Evolutionary conservation across 2,329 filamentous ascomycete species (phyloP), one percentile per base, ranked within the genome.

Genomic region (Neodidymelliopsis sp.): DNA sequence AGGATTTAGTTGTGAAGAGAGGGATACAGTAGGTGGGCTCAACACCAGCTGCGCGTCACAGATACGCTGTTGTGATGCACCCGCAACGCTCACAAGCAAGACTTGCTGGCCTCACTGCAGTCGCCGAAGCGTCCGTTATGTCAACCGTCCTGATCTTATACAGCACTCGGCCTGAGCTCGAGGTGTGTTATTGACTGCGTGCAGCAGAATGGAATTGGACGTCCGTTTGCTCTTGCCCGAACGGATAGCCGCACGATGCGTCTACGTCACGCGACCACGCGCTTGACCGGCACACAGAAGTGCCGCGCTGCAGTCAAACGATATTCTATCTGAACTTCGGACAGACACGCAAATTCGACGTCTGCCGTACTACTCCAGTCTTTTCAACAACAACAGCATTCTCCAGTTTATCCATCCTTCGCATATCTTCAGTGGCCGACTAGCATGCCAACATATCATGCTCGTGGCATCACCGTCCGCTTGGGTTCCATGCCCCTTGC

Each of bases 391-490:
- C 24, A 31, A 42, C 27, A 31, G 45, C 19, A 20, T 29, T 18
- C 8, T 15, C 30, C 18, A 25, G 23, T 23, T 12, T 20, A 29
- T 20, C 18, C 13, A 19, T 35, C 25, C 6, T 12, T 22, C 7
- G 11, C 6, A 19, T n/a, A 27, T 12, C 24, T 7, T 27, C 24
- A 27, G 7, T 27, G n/a, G 10, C 18, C 31, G 10, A 24, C 13
- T 20, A 42, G 29, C 15, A 73, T 73, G 70, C 70, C 69, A 23
- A 56, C 54, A n/a, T 71, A 72, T 36, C 43, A 63, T 53, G 57
- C 66, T 34, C 54, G 59, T 12, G 62, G 63, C 40, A 45, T 70
- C 13, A 53, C 61, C 12, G 52, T 65, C 23, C 57, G 55, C 20
- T 56, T 73, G 29, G 61, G 57, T 16, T 49, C 59, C 6, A 46